A percentile compares a stretch with the other conserved stretches of the same genome.
Conservation (phyloP, 2,329 filamentous ascomycete genomes). For the Alternaria sp. region DNA sequence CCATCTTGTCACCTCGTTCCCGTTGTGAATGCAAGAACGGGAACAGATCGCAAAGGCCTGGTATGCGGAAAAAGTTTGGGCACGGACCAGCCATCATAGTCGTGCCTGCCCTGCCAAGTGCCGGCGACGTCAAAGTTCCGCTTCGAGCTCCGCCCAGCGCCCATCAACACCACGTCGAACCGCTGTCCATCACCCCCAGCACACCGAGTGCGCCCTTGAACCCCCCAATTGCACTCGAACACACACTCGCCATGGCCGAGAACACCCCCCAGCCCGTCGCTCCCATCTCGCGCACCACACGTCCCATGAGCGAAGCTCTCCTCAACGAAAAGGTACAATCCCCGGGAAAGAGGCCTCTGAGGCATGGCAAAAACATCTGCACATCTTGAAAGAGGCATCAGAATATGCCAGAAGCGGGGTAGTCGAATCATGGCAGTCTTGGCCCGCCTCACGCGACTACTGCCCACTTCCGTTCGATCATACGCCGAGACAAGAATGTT, state of each 20-base stretch:
- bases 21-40: slow-evolving; percentile 6
- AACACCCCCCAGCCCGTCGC: slow-evolving; percentile 61
- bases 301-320: slow-evolving; percentile 94
- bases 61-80: slow-evolving; percentile 26
- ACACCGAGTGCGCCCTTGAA: slow-evolving; percentile 26
- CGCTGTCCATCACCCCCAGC: slow-evolving; percentile 12
- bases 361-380: background rate
- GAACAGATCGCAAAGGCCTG: slow-evolving; percentile 6
- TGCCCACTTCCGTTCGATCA: background rate
- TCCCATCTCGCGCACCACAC: slow-evolving; percentile 71
- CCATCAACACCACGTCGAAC: slow-evolving; percentile 33
- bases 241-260: slow-evolving; percentile 62
- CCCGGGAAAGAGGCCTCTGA: background rate
- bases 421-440: background rate
- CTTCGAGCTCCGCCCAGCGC: slow-evolving; percentile 23
- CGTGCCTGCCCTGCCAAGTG: slow-evolving; percentile 34
- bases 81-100: slow-evolving; percentile 18
- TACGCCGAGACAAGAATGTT: slow-evolving; percentile 3
- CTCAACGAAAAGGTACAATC: slow-evolving; percentile 93
- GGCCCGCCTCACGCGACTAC: slow-evolving; percentile 18
- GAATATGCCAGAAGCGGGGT: background rate
- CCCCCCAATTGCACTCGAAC: slow-evolving; percentile 38
- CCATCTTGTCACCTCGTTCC: slow-evolving; percentile 28
- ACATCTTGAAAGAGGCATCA: background rate
- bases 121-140: slow-evolving; percentile 34